Percentiles rank a stretch among this genome's conserved stretches.
Evolutionary conservation across 164 flowering plant species (phyloP).

Genomic region (Dillenia turbinata): DNA sequence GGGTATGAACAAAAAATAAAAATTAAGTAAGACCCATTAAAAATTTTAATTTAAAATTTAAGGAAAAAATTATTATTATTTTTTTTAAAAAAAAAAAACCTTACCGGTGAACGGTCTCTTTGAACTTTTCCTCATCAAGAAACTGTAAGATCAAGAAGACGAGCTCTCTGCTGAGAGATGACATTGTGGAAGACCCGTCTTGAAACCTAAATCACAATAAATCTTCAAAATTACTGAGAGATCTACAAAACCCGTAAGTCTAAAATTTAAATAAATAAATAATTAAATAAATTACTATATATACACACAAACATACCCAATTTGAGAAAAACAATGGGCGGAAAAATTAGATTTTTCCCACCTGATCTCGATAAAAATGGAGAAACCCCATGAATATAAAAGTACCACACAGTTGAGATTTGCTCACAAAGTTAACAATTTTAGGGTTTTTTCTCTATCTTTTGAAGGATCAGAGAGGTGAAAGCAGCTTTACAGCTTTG

Average conservation of each 20-base stretch:
- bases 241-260: constrained; percentile 13
- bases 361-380: too few relatives aligned
- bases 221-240: constrained; percentile 25
- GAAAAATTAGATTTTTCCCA: too few relatives aligned
- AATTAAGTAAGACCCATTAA: neutral
- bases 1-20: neutral
- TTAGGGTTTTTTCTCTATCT: constrained; percentile 9
- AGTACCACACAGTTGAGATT: too few relatives aligned
- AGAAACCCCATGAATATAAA: too few relatives aligned
- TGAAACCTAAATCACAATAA: constrained; percentile 14
- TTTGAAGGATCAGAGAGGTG: constrained; percentile 17
- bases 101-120: constrained; percentile 78
- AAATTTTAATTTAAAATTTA: neutral
- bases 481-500: constrained; percentile 31
- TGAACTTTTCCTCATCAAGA: constrained; percentile 78
- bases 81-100: constrained; percentile 11
- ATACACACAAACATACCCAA: too few relatives aligned
- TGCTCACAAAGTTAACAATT: neutral
- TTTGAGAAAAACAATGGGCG: too few relatives aligned
- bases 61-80: neutral
- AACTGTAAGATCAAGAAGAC: constrained; percentile 77
- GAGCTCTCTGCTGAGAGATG: constrained; percentile 77
- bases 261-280: neutral
- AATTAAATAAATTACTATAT: too few relatives aligned
- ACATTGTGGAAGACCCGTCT: constrained; percentile 34